phyloP scores from a whole-genome alignment of 192 early-diverging fungal species.

The Ambispora gerdemannii region DNA sequence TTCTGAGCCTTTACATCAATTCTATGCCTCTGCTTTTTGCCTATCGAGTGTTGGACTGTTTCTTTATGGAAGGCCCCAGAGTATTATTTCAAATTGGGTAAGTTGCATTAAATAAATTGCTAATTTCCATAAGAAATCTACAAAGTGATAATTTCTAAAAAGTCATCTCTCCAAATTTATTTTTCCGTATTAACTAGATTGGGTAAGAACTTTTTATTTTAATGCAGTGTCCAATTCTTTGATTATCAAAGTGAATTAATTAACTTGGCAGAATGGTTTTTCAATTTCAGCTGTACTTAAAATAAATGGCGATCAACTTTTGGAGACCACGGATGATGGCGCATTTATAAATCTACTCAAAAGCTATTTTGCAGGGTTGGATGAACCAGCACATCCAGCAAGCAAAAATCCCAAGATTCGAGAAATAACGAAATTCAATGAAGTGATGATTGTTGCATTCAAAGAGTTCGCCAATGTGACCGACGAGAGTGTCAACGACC shows the following conservation, averaged over 20 bases:
- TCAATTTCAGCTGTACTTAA: constrained; percentile 75
- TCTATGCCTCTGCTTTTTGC: constrained; percentile 90
- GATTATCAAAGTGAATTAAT: neutral
- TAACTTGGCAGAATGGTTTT: constrained; percentile 1
- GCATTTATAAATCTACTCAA: constrained; percentile 82
- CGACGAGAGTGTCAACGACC: constrained; percentile 67
- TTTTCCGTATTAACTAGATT: constrained; percentile 9
- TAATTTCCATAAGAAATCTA: constrained; percentile 9
- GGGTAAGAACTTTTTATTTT: constrained; percentile 2
- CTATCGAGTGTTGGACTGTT: constrained; percentile 89
- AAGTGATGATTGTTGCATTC: constrained; percentile 88
- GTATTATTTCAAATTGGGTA: constrained; percentile 92
- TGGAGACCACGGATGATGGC: constrained; percentile 69
- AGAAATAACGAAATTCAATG: constrained; percentile 78
- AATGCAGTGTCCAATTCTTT: neutral
- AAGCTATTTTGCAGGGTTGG: constrained; percentile 78
- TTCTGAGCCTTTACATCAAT: constrained; percentile 94
- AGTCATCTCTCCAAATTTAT: neutral
- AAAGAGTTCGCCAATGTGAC: constrained; percentile 86
- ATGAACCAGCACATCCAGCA: constrained; percentile 67
- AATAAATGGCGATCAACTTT: constrained; percentile 77
- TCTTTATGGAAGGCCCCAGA: constrained; percentile 96
- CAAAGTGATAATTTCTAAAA: neutral
- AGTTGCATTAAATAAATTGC: constrained; percentile 31
- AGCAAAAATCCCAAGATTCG: constrained; percentile 51